Percentiles rank a stretch among this genome's conserved stretches.
Conservation (phyloP, 164 flowering plant genomes). For the Vitis riparia region DNA sequence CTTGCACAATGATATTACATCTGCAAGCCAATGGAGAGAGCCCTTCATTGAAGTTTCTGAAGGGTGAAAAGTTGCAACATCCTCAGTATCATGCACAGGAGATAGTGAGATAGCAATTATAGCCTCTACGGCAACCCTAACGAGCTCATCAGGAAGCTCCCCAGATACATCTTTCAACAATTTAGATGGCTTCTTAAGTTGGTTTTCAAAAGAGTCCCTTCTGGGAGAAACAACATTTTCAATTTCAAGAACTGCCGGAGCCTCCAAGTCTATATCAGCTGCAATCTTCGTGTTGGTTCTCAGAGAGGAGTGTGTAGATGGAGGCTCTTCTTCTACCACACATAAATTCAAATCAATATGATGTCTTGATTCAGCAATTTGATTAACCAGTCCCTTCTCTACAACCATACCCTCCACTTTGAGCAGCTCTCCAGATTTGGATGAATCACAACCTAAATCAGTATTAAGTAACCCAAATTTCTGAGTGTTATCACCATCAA, state of each 20-base stretch:
- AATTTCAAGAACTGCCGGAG: slow-evolving; percentile 30
- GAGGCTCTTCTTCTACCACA: slow-evolving; percentile 21
- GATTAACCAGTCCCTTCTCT: slow-evolving; percentile 1
- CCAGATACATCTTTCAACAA: slow-evolving; percentile 6
- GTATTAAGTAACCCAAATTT: slow-evolving; percentile 3
- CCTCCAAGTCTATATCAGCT: slow-evolving; percentile 58
- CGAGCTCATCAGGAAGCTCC: slow-evolving; percentile 18
- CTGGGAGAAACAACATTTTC: slow-evolving; percentile 14
- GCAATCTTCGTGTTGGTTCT: slow-evolving; percentile 17
- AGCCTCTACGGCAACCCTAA: slow-evolving; percentile 54
- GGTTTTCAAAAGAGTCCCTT: slow-evolving; percentile 11
- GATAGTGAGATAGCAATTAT: slow-evolving; percentile 49
- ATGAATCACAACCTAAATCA: not conserved
- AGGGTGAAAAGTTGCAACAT: slow-evolving; percentile 4
- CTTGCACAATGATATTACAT: slow-evolving; percentile 30
- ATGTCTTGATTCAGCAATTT: slow-evolving; percentile 7
- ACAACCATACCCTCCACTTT: not conserved
- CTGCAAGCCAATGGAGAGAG: slow-evolving; percentile 63
- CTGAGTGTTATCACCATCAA: slow-evolving; percentile 1
- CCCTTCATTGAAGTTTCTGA: slow-evolving; percentile 20
- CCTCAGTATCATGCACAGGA: not conserved
- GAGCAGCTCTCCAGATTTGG: not conserved
- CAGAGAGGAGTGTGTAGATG: slow-evolving; percentile 16
- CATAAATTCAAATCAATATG: slow-evolving; percentile 28
- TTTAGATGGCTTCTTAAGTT: slow-evolving; percentile 9